Conservation (phyloP, 2,329 filamentous ascomycete species). For the Epichloe gansuensis region DNA sequence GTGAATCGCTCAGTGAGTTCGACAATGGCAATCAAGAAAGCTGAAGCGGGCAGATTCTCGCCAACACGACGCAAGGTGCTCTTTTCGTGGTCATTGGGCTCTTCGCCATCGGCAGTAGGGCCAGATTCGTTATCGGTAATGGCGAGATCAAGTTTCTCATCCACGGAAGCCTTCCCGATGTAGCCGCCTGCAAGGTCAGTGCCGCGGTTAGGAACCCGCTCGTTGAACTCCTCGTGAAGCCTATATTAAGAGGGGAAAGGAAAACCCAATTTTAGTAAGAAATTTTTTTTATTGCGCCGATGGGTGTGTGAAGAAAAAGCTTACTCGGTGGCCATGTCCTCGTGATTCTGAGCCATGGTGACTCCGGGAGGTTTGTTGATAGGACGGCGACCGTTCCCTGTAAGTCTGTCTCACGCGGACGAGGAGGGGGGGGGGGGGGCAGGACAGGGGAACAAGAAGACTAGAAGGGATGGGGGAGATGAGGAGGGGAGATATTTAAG, state of each 20-base stretch:
- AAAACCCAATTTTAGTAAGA: not conserved
- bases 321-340: slow-evolving; percentile 21
- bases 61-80: slow-evolving; percentile 36
- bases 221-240: slow-evolving; percentile 16
- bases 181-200: slow-evolving; percentile 15
- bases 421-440: not conserved
- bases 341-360: slow-evolving; percentile 21
- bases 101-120: slow-evolving; percentile 31
- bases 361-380: not conserved
- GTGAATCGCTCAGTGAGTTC: slow-evolving; percentile 46
- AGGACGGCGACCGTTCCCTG: not conserved
- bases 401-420: not conserved
- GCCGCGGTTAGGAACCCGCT: slow-evolving; percentile 12
- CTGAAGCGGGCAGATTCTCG: slow-evolving; percentile 40
- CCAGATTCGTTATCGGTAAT: slow-evolving; percentile 15
- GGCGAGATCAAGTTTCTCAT: slow-evolving; percentile 13
- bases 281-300: not conserved
- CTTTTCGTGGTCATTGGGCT: slow-evolving; percentile 40
- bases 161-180: slow-evolving; percentile 10
- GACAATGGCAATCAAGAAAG: slow-evolving; percentile 43
- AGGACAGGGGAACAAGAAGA: not conserved
- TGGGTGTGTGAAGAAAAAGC: slow-evolving; percentile 3
- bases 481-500: not conserved
- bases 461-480: not conserved
- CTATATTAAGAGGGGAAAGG: slow-evolving; percentile 7